Percentiles rank a stretch among this genome's conserved stretches.
Conservation (phyloP, 2,329 filamentous ascomycete genomes). For the Trichoderma sp. region DNA sequence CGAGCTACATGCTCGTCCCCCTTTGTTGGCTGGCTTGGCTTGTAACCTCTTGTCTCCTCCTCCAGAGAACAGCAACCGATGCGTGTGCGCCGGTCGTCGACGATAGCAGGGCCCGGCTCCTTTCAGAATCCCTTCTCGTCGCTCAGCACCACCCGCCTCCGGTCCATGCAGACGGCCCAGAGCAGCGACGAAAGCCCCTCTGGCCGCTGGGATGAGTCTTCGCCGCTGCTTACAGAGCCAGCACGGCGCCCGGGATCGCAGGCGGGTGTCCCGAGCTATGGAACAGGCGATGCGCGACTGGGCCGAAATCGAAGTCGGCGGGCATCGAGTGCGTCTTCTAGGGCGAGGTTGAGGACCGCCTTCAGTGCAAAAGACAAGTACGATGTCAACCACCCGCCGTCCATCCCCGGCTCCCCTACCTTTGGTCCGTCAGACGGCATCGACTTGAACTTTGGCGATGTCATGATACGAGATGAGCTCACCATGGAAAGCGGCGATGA, state of each 20-base stretch:
- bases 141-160: conserved; percentile 34
- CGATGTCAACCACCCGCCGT: conserved; percentile 67
- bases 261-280: conserved; percentile 38
- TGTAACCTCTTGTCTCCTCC: not conserved
- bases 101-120: conserved; percentile 36
- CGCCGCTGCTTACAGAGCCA: conserved; percentile 50
- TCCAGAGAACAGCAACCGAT: conserved; percentile 57
- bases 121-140: conserved; percentile 35
- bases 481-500: conserved; percentile 36
- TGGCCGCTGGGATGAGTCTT: conserved; percentile 45
- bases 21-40: not conserved
- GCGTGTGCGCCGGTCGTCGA: conserved; percentile 61
- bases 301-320: conserved; percentile 41
- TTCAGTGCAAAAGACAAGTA: conserved; percentile 45
- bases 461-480: conserved; percentile 68
- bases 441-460: conserved; percentile 61
- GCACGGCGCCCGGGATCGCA: conserved; percentile 25
- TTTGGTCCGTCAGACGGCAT: conserved; percentile 48
- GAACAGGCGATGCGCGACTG: conserved; percentile 38
- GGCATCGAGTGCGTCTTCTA: conserved; percentile 52
- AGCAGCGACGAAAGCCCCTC: conserved; percentile 47
- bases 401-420: conserved; percentile 59
- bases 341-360: conserved; percentile 37
- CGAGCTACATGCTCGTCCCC: not conserved
- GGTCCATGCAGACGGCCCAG: conserved; percentile 35